Base-by-base conservation (phyloP, 2,329 filamentous ascomycete genomes). In the Pestalotiopsis sp. region DNA sequence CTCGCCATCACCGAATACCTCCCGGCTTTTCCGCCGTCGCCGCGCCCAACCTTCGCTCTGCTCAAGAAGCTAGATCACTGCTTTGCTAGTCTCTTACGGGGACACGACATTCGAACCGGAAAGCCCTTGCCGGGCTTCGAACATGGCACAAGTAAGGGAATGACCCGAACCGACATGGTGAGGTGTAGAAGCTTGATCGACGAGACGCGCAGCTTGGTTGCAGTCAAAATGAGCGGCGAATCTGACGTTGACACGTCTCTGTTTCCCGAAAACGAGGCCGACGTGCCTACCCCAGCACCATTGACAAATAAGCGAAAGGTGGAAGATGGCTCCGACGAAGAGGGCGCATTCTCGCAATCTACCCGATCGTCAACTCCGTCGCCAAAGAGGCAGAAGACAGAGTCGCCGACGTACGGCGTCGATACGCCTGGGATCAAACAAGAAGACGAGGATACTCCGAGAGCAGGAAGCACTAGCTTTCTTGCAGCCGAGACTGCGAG, bases 81-180 rank as follows among this genome's bases (percentile, higher is more conserved):
- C 52, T 97, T 98, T 76, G 88, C 92, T 1, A 93, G 91, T 68
- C 82, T 98, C 11, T 77, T 97, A 1, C 82, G 85, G 27, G 92
- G 92, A 3, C 81, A 86, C 68, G 90, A 97, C 75, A 80, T 90
- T 3, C 87, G 90, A 14, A 91, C 91, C 0, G 86, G 87, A 0
- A 88, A 91, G 52, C 75, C 83, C 0, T 82, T 97, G 1, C 90
- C 93, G 0, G 93, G 94, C 0, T 94, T 95, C 71, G 88, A 90
- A 71, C 85, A 82, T 6, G 87, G 87, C 0, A 82, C 85, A 4
- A 80, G 84, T 0, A 88, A 90, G 0, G 91, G 93, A 0, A 91
- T 93, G 83, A 94, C 90, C 1, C 84, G 81, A 20, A 95, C 93
- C 0, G 94, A 98, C 78, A 97, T 96, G 85, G 94, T 98, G 7